Conservation (phyloP, 768 basidiomycete species). For the Termitomyces sp. region DNA sequence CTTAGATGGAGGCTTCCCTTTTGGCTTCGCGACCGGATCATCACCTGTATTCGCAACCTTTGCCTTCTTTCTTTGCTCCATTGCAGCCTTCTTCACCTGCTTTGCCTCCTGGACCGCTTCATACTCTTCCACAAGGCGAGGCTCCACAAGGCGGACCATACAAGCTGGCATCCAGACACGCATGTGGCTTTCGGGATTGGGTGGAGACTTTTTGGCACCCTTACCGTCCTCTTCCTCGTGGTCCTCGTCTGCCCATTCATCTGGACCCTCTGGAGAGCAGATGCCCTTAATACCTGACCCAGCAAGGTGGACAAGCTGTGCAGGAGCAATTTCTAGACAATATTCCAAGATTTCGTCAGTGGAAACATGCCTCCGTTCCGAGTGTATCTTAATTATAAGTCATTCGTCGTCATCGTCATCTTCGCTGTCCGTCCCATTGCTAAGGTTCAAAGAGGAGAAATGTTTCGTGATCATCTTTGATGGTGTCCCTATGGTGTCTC, state of each 20-base stretch:
- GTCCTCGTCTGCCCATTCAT: slow-evolving; percentile 53
- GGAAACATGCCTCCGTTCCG: slow-evolving; percentile 61
- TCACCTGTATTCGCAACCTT: slow-evolving; percentile 13
- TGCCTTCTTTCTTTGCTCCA: slow-evolving; percentile 28
- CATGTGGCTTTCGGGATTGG: slow-evolving; percentile 52
- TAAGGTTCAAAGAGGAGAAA: slow-evolving; percentile 47
- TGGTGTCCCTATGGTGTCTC: slow-evolving; percentile 40
- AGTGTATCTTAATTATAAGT: slow-evolving; percentile 67
- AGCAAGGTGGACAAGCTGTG: slow-evolving; percentile 59
- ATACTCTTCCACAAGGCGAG: slow-evolving; percentile 59
- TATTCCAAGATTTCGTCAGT: slow-evolving; percentile 77
- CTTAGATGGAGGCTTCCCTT: too few relatives aligned
- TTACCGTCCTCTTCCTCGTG: slow-evolving; percentile 41
- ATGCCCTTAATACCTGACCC: slow-evolving; percentile 66
- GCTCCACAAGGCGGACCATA: slow-evolving; percentile 69
- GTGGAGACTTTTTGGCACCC: slow-evolving; percentile 33
- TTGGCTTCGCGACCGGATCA: too few relatives aligned
- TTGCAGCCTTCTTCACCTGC: slow-evolving; percentile 48
- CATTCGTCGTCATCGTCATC: slow-evolving; percentile 30
- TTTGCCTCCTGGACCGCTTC: slow-evolving; percentile 50
- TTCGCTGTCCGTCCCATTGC: slow-evolving; percentile 25
- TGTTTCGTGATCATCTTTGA: slow-evolving; percentile 57
- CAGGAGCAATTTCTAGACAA: slow-evolving; percentile 72
- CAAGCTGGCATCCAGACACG: slow-evolving; percentile 83
- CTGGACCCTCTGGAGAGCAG: slow-evolving; percentile 43